These are phyloP conservation scores for Zalerion maritima DNA, from an alignment of 495 filamentous ascomycete genomes.

Conservation along the genomic window DNA sequence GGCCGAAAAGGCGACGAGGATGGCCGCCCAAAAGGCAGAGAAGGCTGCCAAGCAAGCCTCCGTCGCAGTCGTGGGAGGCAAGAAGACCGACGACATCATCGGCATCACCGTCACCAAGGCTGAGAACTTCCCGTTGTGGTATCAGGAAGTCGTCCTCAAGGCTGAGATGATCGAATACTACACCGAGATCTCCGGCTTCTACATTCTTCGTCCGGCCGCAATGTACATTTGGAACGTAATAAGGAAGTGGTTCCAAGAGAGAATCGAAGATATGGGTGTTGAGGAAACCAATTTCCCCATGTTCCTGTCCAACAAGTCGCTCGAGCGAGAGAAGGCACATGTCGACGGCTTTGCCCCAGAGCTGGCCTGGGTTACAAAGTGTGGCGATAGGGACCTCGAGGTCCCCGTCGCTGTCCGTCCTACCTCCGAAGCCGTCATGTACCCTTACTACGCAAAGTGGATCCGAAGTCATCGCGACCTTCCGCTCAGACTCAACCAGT, in stretches of 20 bases:
- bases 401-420: conserved; percentile 92
- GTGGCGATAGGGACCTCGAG: conserved; percentile 79
- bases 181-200: conserved; percentile 68
- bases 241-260: conserved; percentile 71
- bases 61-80: conserved; percentile 32
- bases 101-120: conserved; percentile 75
- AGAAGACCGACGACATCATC: conserved; percentile 50
- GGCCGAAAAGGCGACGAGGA: conserved; percentile 50
- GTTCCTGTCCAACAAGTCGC: conserved; percentile 78
- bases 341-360: conserved; percentile 96
- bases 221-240: conserved; percentile 92
- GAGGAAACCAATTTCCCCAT: conserved; percentile 92
- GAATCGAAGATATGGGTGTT: conserved; percentile 80
- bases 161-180: conserved; percentile 90
- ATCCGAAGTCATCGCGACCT: conserved; percentile 89
- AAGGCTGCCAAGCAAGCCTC: conserved; percentile 44
- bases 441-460: conserved; percentile 92
- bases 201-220: conserved; percentile 75
- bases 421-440: conserved; percentile 86
- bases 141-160: conserved; percentile 90
- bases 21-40: conserved; percentile 51
- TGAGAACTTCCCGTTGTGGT: conserved; percentile 85
- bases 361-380: conserved; percentile 96
- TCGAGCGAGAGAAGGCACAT: conserved; percentile 91
- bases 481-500: conserved; percentile 86